phyloP scores from a whole-genome alignment of 2,329 filamentous ascomycete genomes.

The Plectosphaerella cucumerina region DNA sequence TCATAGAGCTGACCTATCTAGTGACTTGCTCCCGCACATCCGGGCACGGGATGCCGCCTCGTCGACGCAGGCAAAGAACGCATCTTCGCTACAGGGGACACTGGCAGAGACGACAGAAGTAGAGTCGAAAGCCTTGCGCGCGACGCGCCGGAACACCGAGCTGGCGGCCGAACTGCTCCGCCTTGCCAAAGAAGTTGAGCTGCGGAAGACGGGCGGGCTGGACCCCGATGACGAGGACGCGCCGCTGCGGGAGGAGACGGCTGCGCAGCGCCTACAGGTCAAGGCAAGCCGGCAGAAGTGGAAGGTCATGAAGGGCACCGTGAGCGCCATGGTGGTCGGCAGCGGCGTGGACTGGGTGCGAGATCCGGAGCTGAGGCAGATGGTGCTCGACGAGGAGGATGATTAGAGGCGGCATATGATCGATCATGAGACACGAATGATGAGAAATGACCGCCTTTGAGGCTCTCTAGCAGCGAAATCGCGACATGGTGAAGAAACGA shows the following conservation, averaged over 20 bases:
- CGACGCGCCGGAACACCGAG: slow-evolving; percentile 56
- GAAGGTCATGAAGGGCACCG: slow-evolving; percentile 72
- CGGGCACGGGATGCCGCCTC: slow-evolving; percentile 65
- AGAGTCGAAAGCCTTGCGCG: slow-evolving; percentile 53
- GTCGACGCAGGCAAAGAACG: slow-evolving; percentile 56
- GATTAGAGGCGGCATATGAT: background rate
- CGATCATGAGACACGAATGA: background rate
- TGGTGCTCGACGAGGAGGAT: slow-evolving; percentile 66
- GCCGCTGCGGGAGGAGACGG: slow-evolving; percentile 50
- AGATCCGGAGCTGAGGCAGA: slow-evolving; percentile 60
- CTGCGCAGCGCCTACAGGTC: slow-evolving; percentile 53
- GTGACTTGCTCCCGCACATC: slow-evolving; percentile 63
- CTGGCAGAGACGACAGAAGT: slow-evolving; percentile 49
- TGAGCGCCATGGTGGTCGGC: slow-evolving; percentile 74
- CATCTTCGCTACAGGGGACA: slow-evolving; percentile 45
- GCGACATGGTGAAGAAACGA: background rate
- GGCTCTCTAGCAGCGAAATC: too few species aligned
- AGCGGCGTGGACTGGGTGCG: slow-evolving; percentile 80
- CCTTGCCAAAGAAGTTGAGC: slow-evolving; percentile 53
- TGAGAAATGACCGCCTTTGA: too few species aligned
- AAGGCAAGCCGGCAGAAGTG: slow-evolving; percentile 62
- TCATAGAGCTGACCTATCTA: slow-evolving; percentile 23
- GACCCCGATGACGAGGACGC: slow-evolving; percentile 51
- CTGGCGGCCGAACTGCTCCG: slow-evolving; percentile 60
- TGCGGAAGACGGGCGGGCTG: slow-evolving; percentile 49